Base-by-base conservation (phyloP, 1,284 basidiomycete species). In the Malassezia sp. region DNA sequence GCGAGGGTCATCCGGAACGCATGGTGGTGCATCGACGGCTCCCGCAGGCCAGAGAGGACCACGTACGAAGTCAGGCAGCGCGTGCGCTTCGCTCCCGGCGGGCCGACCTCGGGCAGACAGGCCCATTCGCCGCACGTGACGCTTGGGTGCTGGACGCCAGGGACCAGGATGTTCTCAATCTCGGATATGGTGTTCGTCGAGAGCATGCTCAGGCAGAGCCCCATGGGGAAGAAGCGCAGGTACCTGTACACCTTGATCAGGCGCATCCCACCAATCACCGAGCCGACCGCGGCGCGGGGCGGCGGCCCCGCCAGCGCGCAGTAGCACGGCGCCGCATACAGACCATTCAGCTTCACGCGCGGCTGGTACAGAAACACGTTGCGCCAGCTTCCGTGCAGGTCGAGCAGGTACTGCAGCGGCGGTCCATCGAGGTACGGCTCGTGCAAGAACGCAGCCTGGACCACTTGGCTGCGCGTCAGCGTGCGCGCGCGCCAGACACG, bases 211-310 rank as follows among this genome's bases (percentile, higher is more conserved):
- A 95, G 76, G 4, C 89, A 86, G 57, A 79, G 78, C 2, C 89
- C 89, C 58, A 87, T 80, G 1, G 85, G 81, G 53, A 84, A 83
- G 74, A 95, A 93, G 8, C 89, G 84, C 30, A 88, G 82, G 60
- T 72, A 73, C 31, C 85, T 81, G 60, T 86, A 83, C 71, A 87
- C 88, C 31, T 67, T 57, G 31, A 70, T 65, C 11, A 60, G 53
- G 51, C 68, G 67, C 26, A 68, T 47, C 18, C 68, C 67, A 17
- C 54, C n/a, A n/a, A n/a, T n/a, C n/a, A n/a, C n/a, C n/a, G n/a
- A n/a, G n/a, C n/a, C n/a, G n/a, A n/a, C n/a, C n/a, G n/a, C n/a
- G n/a, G n/a, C n/a, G n/a, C n/a, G n/a, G n/a, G n/a, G n/a, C n/a
- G n/a, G n/a, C n/a, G n/a, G n/a, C n/a, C n/a, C n/a, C n/a, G n/a